phyloP scores from a whole-genome alignment of 2,329 filamentous ascomycete species.

The Aureobasidium sp. region DNA sequence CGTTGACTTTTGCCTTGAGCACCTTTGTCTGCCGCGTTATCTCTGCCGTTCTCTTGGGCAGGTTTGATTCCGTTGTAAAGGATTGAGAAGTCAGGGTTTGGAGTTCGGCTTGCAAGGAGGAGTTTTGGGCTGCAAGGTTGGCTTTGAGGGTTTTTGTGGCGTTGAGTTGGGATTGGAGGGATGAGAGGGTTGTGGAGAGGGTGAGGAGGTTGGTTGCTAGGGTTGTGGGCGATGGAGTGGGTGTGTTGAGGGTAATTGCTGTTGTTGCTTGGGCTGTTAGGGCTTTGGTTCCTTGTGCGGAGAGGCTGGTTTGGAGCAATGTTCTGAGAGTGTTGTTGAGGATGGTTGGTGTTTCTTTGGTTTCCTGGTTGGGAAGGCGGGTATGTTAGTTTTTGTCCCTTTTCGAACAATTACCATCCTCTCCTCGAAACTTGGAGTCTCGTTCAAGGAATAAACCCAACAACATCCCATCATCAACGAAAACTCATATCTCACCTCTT shows the following conservation, averaged over 20 bases:
- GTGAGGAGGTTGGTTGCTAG: constrained; percentile 14
- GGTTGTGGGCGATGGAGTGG: neutral
- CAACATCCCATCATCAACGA: neutral
- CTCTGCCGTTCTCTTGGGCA: constrained; percentile 66
- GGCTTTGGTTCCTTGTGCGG: constrained; percentile 24
- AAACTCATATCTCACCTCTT: neutral
- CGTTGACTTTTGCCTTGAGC: constrained; percentile 59
- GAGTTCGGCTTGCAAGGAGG: constrained; percentile 20
- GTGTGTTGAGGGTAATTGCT: constrained; percentile 29
- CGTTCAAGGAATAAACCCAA: neutral
- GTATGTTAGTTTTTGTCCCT: neutral
- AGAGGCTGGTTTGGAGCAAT: constrained; percentile 15
- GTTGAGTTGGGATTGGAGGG: constrained; percentile 24
- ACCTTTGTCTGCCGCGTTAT: constrained; percentile 63
- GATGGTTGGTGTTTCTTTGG: neutral
- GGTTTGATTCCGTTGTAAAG: constrained; percentile 44
- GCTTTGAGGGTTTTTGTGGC: constrained; percentile 22
- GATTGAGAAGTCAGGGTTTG: constrained; percentile 22
- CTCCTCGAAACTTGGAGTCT: too few relatives aligned
- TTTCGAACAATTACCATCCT: neutral
- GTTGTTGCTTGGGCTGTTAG: constrained; percentile 33
- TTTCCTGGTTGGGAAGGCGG: neutral
- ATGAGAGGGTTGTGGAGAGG: constrained; percentile 22
- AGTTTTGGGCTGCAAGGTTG: constrained; percentile 23
- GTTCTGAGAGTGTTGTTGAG: neutral